Conservation (phyloP, 306 rosid genomes). For the Prinsepia uniflora region DNA sequence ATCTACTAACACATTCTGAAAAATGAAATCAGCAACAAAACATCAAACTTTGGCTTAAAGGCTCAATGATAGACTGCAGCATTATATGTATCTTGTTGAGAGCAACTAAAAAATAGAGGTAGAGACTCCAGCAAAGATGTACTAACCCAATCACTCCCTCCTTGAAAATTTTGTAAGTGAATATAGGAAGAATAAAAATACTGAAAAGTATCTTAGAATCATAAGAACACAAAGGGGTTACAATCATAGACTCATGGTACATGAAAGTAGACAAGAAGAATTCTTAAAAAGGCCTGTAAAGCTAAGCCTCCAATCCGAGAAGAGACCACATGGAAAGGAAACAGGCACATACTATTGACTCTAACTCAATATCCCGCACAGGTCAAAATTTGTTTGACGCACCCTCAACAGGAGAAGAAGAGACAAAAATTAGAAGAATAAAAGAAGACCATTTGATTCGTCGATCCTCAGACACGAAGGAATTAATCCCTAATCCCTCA, state of each 20-base stretch:
- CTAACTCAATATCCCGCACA: neutral
- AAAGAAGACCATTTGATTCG: too few species aligned
- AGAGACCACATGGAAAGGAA: neutral
- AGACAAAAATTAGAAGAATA: too few species aligned
- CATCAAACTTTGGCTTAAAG: neutral
- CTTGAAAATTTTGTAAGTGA: neutral
- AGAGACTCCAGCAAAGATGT: neutral
- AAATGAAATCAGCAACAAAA: neutral
- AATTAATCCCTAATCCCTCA: too few species aligned
- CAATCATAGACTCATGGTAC: neutral
- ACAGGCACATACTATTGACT: neutral
- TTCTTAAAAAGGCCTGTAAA: neutral
- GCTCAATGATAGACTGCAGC: neutral
- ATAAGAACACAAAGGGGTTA: neutral
- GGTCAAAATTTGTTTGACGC: neutral
- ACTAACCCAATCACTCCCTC: neutral
- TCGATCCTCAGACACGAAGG: too few species aligned
- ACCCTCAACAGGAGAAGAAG: too few species aligned
- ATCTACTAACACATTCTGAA: neutral
- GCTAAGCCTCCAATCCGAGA: neutral
- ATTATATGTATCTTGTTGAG: neutral
- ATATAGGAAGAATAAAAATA: neutral
- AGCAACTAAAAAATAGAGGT: neutral
- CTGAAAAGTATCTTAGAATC: neutral
- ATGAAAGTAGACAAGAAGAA: neutral